These are phyloP conservation scores for Paxillus involutus DNA, from an alignment of 768 basidiomycete species.

Conservation along the genomic window DNA sequence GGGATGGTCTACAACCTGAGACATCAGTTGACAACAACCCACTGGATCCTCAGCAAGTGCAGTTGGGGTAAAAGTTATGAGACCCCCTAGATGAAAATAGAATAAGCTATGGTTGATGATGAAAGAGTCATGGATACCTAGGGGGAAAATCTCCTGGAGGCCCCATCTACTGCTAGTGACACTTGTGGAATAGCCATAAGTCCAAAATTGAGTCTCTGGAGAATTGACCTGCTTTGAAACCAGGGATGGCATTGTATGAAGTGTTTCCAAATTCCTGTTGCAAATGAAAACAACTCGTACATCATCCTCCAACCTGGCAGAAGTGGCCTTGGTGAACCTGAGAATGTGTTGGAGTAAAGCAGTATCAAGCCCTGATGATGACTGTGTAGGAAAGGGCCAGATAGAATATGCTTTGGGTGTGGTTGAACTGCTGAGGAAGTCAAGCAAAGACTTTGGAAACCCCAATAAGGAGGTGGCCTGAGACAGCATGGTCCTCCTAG, in stretches of 20 bases:
- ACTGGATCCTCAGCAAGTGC: constrained; percentile 56
- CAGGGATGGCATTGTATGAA: constrained; percentile 51
- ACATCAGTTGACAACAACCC: constrained; percentile 48
- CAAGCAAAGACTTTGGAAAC: constrained; percentile 48
- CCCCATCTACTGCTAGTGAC: constrained; percentile 55
- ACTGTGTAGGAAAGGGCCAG: constrained; percentile 40
- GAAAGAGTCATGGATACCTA: constrained; percentile 45
- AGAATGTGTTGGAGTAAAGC: constrained; percentile 43
- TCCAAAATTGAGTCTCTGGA: constrained; percentile 57
- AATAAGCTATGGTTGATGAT: not conserved
- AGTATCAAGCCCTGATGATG: constrained; percentile 42
- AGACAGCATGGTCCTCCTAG: constrained; percentile 15
- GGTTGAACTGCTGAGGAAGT: constrained; percentile 41
- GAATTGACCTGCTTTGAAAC: constrained; percentile 44
- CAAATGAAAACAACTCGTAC: constrained; percentile 65
- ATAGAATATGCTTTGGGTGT: constrained; percentile 44
- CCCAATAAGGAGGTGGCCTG: constrained; percentile 35
- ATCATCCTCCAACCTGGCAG: constrained; percentile 38
- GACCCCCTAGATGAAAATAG: constrained; percentile 50
- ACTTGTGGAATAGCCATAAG: constrained; percentile 63
- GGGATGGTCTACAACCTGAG: constrained; percentile 55
- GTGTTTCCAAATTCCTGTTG: constrained; percentile 48
- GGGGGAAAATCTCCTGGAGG: constrained; percentile 65
- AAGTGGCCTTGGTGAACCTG: constrained; percentile 40
- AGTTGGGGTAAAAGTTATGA: constrained; percentile 68